These are phyloP conservation scores for Phytophthora capsici DNA, from an alignment of 352 stramenopile genomes.

Conservation along the genomic window DNA sequence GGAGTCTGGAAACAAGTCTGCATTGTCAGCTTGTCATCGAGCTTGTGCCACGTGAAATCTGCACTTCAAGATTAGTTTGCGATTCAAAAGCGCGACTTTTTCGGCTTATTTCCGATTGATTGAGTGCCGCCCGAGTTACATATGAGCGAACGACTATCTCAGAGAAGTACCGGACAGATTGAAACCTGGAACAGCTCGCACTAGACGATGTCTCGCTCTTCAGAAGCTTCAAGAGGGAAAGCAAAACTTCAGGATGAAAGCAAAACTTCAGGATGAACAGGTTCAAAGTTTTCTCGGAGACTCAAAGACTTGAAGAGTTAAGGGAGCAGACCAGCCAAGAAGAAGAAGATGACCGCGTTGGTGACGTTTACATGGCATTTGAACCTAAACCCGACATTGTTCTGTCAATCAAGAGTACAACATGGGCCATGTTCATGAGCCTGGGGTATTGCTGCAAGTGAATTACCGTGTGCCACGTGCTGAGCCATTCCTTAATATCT, in stretches of 20 bases:
- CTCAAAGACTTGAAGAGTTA: slow-evolving; percentile 1
- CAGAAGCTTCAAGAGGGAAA: too few relatives aligned
- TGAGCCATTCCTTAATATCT: slow-evolving; percentile 56
- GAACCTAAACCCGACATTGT: slow-evolving; percentile 49
- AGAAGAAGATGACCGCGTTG: slow-evolving; percentile 1
- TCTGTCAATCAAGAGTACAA: too few relatives aligned
- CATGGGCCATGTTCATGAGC: slow-evolving; percentile 56
- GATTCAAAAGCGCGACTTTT: slow-evolving; percentile 49
- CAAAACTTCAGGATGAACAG: too few relatives aligned
- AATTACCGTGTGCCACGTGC: slow-evolving; percentile 51
- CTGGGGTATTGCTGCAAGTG: slow-evolving; percentile 42
- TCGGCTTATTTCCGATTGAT: slow-evolving; percentile 60
- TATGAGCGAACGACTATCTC: slow-evolving; percentile 25
- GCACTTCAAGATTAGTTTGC: slow-evolving; percentile 38
- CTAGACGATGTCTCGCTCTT: too few relatives aligned
- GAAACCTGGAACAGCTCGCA: too few relatives aligned
- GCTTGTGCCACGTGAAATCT: slow-evolving; percentile 66
- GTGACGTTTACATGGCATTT: slow-evolving; percentile 50
- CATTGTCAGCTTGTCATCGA: slow-evolving; percentile 60
- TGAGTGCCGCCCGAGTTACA: slow-evolving; percentile 60
- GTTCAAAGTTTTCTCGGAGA: slow-evolving; percentile 7
- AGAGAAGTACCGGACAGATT: background rate
- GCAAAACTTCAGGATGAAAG: too few relatives aligned
- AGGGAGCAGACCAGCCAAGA: slow-evolving; percentile 12
- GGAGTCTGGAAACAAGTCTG: slow-evolving; percentile 33